Conservation (phyloP, 2,329 filamentous ascomycete genomes). For the Fusarium odoratissimum region DNA sequence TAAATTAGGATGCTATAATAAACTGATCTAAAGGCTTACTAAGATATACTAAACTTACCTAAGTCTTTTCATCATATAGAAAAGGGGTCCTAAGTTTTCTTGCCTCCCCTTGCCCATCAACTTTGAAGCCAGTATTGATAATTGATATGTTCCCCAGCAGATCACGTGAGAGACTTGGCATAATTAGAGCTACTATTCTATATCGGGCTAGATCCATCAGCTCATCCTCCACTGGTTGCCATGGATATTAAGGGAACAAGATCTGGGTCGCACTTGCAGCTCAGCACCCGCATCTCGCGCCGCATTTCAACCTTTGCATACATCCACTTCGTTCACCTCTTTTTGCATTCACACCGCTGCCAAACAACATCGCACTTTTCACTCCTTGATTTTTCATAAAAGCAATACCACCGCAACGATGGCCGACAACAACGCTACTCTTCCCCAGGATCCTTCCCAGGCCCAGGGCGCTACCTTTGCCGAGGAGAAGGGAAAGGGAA, state of each 20-base stretch:
- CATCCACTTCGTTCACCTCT: conserved; percentile 20
- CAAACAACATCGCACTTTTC: conserved; percentile 11
- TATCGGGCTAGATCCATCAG: neutral
- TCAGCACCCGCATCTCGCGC: conserved; percentile 44
- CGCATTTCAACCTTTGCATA: conserved; percentile 39
- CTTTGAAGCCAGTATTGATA: neutral
- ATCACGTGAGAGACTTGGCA: neutral
- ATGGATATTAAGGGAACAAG: conserved; percentile 4
- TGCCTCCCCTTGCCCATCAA: neutral
- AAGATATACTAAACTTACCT: neutral
- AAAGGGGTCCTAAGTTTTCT: neutral
- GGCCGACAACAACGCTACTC: conserved; percentile 63
- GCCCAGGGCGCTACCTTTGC: conserved; percentile 54
- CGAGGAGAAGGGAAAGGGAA: conserved; percentile 88
- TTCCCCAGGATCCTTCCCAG: conserved; percentile 58
- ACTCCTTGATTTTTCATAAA: neutral
- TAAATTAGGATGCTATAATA: neutral
- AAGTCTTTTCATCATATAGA: neutral
- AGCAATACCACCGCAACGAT: conserved; percentile 48
- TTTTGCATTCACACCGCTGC: conserved; percentile 14
- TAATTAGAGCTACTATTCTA: neutral
- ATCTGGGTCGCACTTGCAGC: conserved; percentile 18
- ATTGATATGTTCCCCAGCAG: neutral
- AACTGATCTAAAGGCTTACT: neutral
- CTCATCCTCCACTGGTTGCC: neutral